phyloP scores from a whole-genome alignment of 2,329 filamentous ascomycete species.

The Coniochaeta prunicola region DNA sequence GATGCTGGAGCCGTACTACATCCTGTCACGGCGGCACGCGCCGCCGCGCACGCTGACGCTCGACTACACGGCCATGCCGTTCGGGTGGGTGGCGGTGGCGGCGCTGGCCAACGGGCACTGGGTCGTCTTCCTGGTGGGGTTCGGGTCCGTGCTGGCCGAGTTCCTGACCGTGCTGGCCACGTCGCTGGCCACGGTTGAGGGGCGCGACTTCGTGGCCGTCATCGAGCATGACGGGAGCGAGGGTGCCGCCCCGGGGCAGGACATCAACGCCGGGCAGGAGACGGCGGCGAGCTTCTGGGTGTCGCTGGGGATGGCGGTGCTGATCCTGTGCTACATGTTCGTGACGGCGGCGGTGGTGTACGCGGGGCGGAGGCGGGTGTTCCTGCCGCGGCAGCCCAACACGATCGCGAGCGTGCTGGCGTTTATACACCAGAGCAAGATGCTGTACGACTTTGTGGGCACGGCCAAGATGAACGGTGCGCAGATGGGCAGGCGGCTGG shows the following conservation, averaged over 20 bases:
- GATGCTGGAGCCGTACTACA: slow-evolving; percentile 69
- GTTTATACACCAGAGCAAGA: slow-evolving; percentile 74
- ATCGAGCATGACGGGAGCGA: slow-evolving; percentile 11
- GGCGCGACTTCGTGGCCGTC: slow-evolving; percentile 47
- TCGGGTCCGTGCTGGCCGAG: slow-evolving; percentile 66
- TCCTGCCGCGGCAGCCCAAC: slow-evolving; percentile 70
- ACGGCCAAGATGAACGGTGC: slow-evolving; percentile 55
- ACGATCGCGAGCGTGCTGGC: slow-evolving; percentile 71
- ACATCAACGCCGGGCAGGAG: slow-evolving; percentile 48
- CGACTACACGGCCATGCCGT: slow-evolving; percentile 67
- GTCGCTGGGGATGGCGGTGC: slow-evolving; percentile 52
- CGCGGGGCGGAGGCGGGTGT: slow-evolving; percentile 55
- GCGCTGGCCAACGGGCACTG: slow-evolving; percentile 58
- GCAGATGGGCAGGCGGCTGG: slow-evolving; percentile 55
- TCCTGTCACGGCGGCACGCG: slow-evolving; percentile 59
- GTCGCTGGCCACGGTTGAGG: slow-evolving; percentile 57
- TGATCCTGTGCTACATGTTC: slow-evolving; percentile 61
- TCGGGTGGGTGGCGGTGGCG: slow-evolving; percentile 55
- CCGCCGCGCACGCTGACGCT: slow-evolving; percentile 59
- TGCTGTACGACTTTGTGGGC: slow-evolving; percentile 69
- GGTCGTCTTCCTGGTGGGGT: slow-evolving; percentile 60
- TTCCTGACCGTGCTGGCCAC: slow-evolving; percentile 63
- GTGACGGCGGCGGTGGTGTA: slow-evolving; percentile 54
- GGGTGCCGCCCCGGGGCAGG: slow-evolving; percentile 8
- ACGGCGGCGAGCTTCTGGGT: slow-evolving; percentile 58